phyloP scores from a whole-genome alignment of 805 yeast species.

The Wickerhamiella musiphila region DNA sequence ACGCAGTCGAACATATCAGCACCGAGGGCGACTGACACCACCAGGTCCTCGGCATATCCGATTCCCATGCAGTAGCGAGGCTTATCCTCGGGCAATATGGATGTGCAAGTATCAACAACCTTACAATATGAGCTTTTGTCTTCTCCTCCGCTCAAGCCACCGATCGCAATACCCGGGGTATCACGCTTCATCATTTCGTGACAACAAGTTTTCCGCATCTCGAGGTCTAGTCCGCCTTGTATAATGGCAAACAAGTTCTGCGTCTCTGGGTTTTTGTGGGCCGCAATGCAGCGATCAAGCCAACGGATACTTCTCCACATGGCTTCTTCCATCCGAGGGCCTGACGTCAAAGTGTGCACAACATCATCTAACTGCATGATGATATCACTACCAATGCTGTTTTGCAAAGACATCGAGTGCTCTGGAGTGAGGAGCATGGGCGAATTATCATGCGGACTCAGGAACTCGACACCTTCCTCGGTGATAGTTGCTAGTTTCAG shows the following conservation, averaged over 20 bases:
- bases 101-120: slow-evolving; percentile 26
- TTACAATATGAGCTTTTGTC: slow-evolving; percentile 26
- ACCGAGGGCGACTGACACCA: slow-evolving; percentile 30
- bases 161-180: slow-evolving; percentile 32
- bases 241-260: slow-evolving; percentile 30
- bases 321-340: slow-evolving; percentile 30
- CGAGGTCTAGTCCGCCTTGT: slow-evolving; percentile 29
- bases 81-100: slow-evolving; percentile 24
- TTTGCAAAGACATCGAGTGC: slow-evolving; percentile 29
- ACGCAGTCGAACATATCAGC: slow-evolving; percentile 32
- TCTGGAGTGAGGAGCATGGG: slow-evolving; percentile 32
- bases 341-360: slow-evolving; percentile 27
- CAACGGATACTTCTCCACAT: slow-evolving; percentile 28
- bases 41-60: slow-evolving; percentile 31
- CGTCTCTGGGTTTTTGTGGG: slow-evolving; percentile 26
- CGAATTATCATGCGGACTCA: slow-evolving; percentile 29
- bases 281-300: slow-evolving; percentile 28
- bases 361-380: slow-evolving; percentile 33
- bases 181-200: slow-evolving; percentile 27
- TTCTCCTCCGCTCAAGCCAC: slow-evolving; percentile 32
- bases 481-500: slow-evolving; percentile 29
- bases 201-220: slow-evolving; percentile 25
- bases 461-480: slow-evolving; percentile 29
- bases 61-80: slow-evolving; percentile 33
- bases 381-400: slow-evolving; percentile 29